These are phyloP conservation scores for Pseudogymnoascus sp. DNA, from an alignment of 2,329 filamentous ascomycete species.

Conservation along the genomic window DNA sequence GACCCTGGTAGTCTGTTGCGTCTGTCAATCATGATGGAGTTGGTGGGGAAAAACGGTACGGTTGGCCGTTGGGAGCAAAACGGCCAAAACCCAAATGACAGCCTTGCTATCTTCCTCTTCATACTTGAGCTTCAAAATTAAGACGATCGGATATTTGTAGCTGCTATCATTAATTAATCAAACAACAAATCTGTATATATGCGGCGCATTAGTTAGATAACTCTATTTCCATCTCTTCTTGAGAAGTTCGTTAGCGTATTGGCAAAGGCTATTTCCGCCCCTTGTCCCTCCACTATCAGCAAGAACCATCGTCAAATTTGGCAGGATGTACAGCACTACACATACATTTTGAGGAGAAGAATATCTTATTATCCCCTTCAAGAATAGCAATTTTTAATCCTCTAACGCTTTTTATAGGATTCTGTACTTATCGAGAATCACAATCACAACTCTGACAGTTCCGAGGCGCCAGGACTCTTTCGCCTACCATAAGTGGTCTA, in stretches of 20 bases:
- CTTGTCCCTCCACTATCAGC: background rate
- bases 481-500: background rate
- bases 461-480: background rate
- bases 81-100: background rate
- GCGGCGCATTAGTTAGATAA: background rate
- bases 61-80: slow-evolving; percentile 1
- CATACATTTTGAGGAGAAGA: background rate
- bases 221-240: background rate
- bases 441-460: background rate
- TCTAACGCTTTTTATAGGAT: background rate
- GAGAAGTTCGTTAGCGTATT: background rate
- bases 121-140: background rate
- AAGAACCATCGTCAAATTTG: background rate
- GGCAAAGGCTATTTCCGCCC: background rate
- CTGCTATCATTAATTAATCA: background rate
- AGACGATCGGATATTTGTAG: background rate
- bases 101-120: background rate
- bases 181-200: background rate
- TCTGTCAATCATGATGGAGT: background rate
- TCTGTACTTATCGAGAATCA: background rate
- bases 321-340: background rate
- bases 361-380: background rate
- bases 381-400: background rate
- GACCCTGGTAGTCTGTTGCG: slow-evolving; percentile 3
- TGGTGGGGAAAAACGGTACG: background rate